phyloP scores from a whole-genome alignment of 2,329 filamentous ascomycete species.

The Colletotrichum aenigma region DNA sequence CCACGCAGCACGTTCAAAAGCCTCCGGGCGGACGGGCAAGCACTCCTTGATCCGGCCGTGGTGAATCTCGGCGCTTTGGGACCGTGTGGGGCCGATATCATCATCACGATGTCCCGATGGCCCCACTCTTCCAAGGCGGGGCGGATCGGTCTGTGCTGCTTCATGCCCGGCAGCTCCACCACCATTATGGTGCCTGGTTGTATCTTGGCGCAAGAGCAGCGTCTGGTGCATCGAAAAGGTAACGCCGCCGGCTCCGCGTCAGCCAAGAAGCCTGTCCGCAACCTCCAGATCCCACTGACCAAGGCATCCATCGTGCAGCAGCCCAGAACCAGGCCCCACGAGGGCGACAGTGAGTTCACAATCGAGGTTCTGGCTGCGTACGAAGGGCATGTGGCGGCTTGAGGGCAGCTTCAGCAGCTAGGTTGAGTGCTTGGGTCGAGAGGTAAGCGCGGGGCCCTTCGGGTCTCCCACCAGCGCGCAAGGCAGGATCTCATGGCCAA shows the following conservation, averaged over 20 bases:
- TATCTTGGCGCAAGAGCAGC: not conserved
- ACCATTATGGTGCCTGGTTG: not conserved
- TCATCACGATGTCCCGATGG: not conserved
- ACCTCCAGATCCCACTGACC: not conserved
- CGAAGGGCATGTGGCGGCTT: not conserved
- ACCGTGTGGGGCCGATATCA: not conserved
- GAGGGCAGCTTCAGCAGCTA: not conserved
- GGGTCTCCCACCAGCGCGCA: not conserved
- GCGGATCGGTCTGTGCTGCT: too few species aligned
- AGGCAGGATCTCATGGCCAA: not conserved
- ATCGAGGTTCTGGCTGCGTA: not conserved
- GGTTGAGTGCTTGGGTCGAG: not conserved
- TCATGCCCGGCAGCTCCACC: too few species aligned
- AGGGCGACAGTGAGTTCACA: not conserved
- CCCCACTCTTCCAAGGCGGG: too few species aligned
- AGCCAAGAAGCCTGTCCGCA: not conserved
- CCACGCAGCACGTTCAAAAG: too few species aligned
- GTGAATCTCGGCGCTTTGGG: too few species aligned
- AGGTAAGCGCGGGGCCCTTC: not conserved
- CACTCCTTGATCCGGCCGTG: too few species aligned
- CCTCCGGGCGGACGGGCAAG: too few species aligned
- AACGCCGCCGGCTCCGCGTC: not conserved
- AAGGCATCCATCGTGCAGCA: not conserved
- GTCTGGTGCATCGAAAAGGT: not conserved
- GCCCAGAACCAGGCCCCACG: not conserved